phyloP scores from a whole-genome alignment of 2,329 filamentous ascomycete genomes.

The Talaromyces albobiverticillius region DNA sequence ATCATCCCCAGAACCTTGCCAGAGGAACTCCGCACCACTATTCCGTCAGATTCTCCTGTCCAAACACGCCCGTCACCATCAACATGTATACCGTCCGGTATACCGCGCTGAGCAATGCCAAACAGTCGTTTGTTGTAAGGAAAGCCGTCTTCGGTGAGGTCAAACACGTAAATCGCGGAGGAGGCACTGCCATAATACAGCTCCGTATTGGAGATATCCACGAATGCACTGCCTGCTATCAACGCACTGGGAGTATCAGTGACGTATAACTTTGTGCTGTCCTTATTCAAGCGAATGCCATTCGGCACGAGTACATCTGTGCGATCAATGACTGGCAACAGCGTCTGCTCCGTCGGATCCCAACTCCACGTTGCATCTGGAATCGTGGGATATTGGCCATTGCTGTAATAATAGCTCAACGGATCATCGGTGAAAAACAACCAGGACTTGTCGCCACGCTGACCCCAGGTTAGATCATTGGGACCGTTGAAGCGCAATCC shows the following conservation, averaged over 20 bases:
- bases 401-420: conserved; percentile 1
- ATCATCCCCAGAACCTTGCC: conserved; percentile 21
- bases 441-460: not conserved
- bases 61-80: conserved; percentile 22
- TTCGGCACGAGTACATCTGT: not conserved
- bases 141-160: conserved; percentile 17
- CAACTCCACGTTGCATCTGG: conserved; percentile 1
- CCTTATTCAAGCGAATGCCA: not conserved
- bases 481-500: conserved; percentile 1
- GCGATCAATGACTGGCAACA: not conserved
- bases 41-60: conserved; percentile 22
- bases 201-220: not conserved
- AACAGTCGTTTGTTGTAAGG: conserved; percentile 19
- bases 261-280: conserved; percentile 1
- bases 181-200: not conserved
- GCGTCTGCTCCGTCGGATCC: not conserved
- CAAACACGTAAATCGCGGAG: conserved; percentile 16
- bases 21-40: conserved; percentile 17
- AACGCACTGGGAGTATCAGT: not conserved
- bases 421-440: conserved; percentile 1
- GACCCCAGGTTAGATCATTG: not conserved
- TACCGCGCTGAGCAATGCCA: conserved; percentile 17
- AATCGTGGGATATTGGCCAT: not conserved
- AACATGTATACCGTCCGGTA: conserved; percentile 21
- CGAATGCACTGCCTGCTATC: not conserved